phyloP scores from a whole-genome alignment of 176 grass and related monocot genomes.

The Chrysopogon serrulatus region DNA sequence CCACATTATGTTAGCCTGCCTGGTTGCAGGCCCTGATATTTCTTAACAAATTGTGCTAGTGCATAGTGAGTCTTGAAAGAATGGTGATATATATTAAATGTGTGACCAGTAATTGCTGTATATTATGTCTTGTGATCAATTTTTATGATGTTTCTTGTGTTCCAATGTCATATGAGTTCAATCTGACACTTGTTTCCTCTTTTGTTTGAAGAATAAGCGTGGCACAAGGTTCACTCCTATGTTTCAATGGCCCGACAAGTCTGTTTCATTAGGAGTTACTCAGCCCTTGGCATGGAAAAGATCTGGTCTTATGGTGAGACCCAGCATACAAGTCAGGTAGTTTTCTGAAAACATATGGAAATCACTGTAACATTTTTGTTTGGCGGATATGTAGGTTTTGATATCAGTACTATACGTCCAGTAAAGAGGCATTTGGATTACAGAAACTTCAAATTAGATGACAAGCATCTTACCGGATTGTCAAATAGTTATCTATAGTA shows the following conservation, averaged over 20 bases:
- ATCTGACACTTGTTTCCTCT: background rate
- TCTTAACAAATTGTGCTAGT: background rate
- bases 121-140: background rate
- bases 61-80: background rate
- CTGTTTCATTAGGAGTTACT: conserved; percentile 68
- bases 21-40: background rate
- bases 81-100: background rate
- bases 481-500: background rate
- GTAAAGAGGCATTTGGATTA: background rate
- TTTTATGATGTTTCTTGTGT: background rate
- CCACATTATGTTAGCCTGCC: background rate
- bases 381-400: background rate
- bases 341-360: conserved; percentile 25
- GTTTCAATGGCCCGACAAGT: conserved; percentile 78
- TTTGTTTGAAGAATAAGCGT: conserved; percentile 56
- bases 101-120: background rate
- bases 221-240: conserved; percentile 68
- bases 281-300: conserved; percentile 73
- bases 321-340: conserved; percentile 89
- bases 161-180: background rate
- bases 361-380: background rate
- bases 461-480: background rate
- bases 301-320: conserved; percentile 74
- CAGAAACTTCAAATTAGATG: background rate
- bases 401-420: background rate